These are phyloP conservation scores for Schizophyllum commune DNA, from an alignment of 1,284 basidiomycete species.

Conservation along the genomic window DNA sequence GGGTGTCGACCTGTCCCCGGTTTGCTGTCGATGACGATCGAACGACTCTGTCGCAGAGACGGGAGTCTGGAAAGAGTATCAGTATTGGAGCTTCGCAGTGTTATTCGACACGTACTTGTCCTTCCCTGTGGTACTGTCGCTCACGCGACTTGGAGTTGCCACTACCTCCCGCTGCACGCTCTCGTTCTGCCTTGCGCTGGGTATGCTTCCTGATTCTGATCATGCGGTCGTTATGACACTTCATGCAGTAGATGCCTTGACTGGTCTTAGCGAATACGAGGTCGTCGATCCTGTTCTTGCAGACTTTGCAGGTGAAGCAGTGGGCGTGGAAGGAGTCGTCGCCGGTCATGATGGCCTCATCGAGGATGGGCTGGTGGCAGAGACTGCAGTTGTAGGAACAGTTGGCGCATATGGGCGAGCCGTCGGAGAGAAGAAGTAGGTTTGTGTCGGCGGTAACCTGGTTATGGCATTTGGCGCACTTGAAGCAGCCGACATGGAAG, in stretches of 20 bases:
- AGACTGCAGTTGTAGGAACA: conserved; percentile 97
- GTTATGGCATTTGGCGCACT: conserved; percentile 75
- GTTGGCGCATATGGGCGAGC: conserved; percentile 92
- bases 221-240: conserved; percentile 95
- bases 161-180: conserved; percentile 29
- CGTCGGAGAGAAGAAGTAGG: conserved; percentile 90
- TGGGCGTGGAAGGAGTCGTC: conserved; percentile 98
- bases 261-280: conserved; percentile 98
- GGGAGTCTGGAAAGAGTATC: neutral
- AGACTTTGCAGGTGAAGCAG: conserved; percentile 97
- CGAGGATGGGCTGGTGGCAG: conserved; percentile 85
- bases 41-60: neutral
- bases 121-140: conserved; percentile 3
- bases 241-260: conserved; percentile 99
- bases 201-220: conserved; percentile 86
- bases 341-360: conserved; percentile 98
- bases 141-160: conserved; percentile 38
- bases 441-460: conserved; percentile 91
- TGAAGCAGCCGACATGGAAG: conserved; percentile 80
- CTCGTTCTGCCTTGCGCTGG: conserved; percentile 62
- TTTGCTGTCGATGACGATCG: neutral
- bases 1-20: neutral
- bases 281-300: conserved; percentile 92
- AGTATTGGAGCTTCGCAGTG: neutral
- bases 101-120: neutral